Percentiles rank a stretch among this genome's conserved stretches.
Evolutionary conservation across 2,329 filamentous ascomycete species (phyloP).

Genomic region (Aureobasidium zeae): DNA sequence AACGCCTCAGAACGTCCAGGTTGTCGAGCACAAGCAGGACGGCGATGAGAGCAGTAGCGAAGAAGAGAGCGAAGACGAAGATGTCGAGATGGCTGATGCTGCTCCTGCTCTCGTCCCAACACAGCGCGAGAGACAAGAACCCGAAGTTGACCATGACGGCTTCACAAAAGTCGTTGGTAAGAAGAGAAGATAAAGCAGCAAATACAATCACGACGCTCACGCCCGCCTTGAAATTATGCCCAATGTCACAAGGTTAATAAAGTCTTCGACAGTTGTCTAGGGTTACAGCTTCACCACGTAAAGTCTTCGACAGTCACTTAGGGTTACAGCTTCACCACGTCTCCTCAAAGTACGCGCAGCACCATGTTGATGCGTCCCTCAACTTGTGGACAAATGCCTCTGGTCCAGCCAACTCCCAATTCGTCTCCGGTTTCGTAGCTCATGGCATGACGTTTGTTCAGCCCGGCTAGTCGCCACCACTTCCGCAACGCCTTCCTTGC

Average conservation of each 20-base stretch:
- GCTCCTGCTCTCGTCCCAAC: conserved; percentile 57
- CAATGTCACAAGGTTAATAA: background rate
- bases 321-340: no score
- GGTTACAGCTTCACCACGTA: no score
- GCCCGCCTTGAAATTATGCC: no score
- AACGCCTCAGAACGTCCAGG: conserved; percentile 27
- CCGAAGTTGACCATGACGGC: conserved; percentile 38
- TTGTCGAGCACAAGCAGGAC: conserved; percentile 53
- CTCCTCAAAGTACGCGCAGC: conserved; percentile 3
- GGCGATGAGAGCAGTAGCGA: conserved; percentile 44
- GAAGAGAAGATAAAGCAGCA: conserved; percentile 26
- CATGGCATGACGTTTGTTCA: conserved; percentile 42
- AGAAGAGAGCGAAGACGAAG: conserved; percentile 48
- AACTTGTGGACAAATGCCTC: conserved; percentile 64
- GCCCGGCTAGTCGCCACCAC: conserved; percentile 61
- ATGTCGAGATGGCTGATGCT: conserved; percentile 46
- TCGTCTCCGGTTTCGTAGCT: conserved; percentile 52
- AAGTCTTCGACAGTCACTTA: no score
- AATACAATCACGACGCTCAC: background rate
- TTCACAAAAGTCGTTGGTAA: conserved; percentile 33
- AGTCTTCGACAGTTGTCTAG: no score
- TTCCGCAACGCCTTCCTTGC: conserved; percentile 61
- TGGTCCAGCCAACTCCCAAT: conserved; percentile 63
- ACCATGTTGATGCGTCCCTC: conserved; percentile 60
- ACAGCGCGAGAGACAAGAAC: conserved; percentile 54